Conservation (phyloP, 305 asterid species). For the Petunia hybrid region DNA sequence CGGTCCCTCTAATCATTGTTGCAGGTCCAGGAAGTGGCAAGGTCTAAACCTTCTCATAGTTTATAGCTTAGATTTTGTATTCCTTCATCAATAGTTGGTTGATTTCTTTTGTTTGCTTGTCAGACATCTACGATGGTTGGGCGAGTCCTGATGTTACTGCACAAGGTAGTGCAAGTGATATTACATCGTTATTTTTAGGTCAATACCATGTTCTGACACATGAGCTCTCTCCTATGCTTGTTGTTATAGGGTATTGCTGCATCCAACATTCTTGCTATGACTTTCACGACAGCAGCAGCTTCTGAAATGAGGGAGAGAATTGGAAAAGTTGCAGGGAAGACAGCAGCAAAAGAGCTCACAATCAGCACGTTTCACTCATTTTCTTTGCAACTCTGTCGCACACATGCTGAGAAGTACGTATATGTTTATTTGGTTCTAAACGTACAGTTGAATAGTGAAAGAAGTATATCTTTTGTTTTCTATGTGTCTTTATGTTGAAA, state of each 20-base stretch:
- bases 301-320: conserved; percentile 98
- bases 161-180: conserved; percentile 55
- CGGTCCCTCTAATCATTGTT: conserved; percentile 85
- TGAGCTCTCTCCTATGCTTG: conserved; percentile 22
- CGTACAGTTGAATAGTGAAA: background rate
- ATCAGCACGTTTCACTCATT: conserved; percentile 98
- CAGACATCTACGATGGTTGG: conserved; percentile 99
- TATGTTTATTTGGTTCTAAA: conserved; percentile 32
- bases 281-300: conserved; percentile 96
- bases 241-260: conserved; percentile 77
- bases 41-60: conserved; percentile 53
- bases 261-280: conserved; percentile 92
- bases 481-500: background rate
- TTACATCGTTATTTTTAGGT: conserved; percentile 19
- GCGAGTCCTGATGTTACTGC: conserved; percentile 84
- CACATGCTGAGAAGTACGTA: conserved; percentile 93
- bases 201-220: conserved; percentile 29
- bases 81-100: conserved; percentile 39
- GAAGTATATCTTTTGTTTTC: conserved; percentile 14
- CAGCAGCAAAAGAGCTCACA: conserved; percentile 86
- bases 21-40: conserved; percentile 99
- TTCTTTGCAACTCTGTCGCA: conserved; percentile 93
- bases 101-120: conserved; percentile 42
- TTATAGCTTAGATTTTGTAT: conserved; percentile 33
- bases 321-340: conserved; percentile 87